A percentile compares a stretch with the other conserved stretches of the same genome.
These are phyloP conservation scores for Nicotiana obtusifolia DNA, from an alignment of 257 asterid genomes.

Conservation along the genomic window DNA sequence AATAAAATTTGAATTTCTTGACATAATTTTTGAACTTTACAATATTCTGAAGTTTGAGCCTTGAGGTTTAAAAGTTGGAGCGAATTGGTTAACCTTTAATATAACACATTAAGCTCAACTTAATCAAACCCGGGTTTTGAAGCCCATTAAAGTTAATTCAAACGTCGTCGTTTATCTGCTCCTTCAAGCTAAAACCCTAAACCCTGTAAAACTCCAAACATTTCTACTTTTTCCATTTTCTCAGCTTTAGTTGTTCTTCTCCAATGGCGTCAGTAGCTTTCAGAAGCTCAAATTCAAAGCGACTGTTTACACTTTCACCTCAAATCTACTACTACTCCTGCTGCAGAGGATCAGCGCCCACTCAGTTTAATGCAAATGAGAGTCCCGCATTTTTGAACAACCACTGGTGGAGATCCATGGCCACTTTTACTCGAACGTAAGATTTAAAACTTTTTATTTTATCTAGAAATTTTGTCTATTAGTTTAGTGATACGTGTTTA, in stretches of 20 bases:
- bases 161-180: no score
- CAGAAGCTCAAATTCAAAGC: constrained; percentile 35
- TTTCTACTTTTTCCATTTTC: background rate
- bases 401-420: constrained; percentile 94
- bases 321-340: constrained; percentile 21
- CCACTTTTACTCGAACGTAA: constrained; percentile 94
- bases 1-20: no score
- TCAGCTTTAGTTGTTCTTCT: background rate
- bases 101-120: no score
- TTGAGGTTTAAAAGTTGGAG: no score
- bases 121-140: no score
- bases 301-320: constrained; percentile 30
- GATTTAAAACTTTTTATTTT: background rate
- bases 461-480: no score
- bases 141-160: no score
- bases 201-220: background rate
- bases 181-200: background rate
- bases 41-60: no score
- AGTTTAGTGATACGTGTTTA: no score
- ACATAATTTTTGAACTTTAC: no score
- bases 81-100: no score
- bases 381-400: constrained; percentile 26
- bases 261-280: constrained; percentile 39
- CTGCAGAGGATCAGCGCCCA: constrained; percentile 25
- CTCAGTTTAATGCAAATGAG: constrained; percentile 39